Percentiles rank a stretch among this genome's conserved stretches.
Conservation (phyloP, 2,329 filamentous ascomycete genomes). For the Cercospora sp. region DNA sequence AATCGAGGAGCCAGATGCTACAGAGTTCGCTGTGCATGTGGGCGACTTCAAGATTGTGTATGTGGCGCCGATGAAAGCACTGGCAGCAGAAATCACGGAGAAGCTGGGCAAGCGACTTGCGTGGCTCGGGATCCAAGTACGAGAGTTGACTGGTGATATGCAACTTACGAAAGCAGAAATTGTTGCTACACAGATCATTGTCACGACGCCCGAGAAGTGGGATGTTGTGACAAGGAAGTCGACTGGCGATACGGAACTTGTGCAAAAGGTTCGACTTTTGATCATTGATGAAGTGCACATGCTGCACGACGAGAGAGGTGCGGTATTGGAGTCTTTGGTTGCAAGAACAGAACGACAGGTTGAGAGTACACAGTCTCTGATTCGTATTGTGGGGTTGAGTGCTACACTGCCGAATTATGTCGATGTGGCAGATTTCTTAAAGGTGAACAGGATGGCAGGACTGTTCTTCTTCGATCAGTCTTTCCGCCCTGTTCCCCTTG, state of each 20-base stretch:
- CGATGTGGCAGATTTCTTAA: slow-evolving; percentile 94
- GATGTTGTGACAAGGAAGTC: slow-evolving; percentile 97
- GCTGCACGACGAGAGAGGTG: slow-evolving; percentile 96
- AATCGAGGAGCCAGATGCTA: slow-evolving; percentile 68
- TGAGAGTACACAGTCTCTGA: slow-evolving; percentile 95
- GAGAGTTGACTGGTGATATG: slow-evolving; percentile 98
- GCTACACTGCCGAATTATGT: slow-evolving; percentile 95
- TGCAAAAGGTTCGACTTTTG: slow-evolving; percentile 91
- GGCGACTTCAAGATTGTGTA: slow-evolving; percentile 99
- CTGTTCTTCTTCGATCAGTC: slow-evolving; percentile 97
- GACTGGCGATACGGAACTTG: slow-evolving; percentile 93
- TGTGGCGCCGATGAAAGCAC: slow-evolving; percentile 97
- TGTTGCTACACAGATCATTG: slow-evolving; percentile 92
- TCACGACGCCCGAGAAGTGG: slow-evolving; percentile 99
- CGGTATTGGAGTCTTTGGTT: slow-evolving; percentile 92
- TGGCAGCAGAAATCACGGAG: slow-evolving; percentile 93
- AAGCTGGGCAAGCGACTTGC: slow-evolving; percentile 88
- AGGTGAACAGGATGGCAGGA: slow-evolving; percentile 88
- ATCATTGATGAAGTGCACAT: slow-evolving; percentile 99
- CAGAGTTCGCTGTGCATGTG: slow-evolving; percentile 76
- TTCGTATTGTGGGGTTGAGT: slow-evolving; percentile 92
- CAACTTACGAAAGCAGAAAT: slow-evolving; percentile 97
- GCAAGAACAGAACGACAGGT: slow-evolving; percentile 94
- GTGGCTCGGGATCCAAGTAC: slow-evolving; percentile 89
- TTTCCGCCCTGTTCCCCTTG: slow-evolving; percentile 90